A percentile compares a stretch with the other conserved stretches of the same genome.
These are phyloP conservation scores for Neonothopanus nambi DNA, from an alignment of 1,284 basidiomycete species.

Conservation along the genomic window DNA sequence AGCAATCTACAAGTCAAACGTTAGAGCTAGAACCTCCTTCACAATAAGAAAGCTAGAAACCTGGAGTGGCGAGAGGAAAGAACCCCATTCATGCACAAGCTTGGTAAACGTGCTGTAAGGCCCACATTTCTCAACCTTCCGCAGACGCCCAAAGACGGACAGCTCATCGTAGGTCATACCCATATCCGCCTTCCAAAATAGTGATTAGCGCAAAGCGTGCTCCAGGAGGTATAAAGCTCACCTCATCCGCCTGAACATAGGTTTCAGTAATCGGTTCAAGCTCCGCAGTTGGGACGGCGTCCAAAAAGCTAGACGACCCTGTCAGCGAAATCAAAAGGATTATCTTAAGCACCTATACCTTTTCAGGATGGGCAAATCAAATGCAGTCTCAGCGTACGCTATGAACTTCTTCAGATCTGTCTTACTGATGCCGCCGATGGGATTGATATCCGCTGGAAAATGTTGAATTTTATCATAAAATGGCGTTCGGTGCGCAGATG, in stretches of 20 bases:
- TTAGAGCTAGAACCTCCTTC: not conserved
- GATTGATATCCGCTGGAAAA: conserved; percentile 88
- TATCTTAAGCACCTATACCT: conserved; percentile 45
- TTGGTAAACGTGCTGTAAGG: conserved; percentile 97
- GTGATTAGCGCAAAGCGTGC: not conserved
- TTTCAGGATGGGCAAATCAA: conserved; percentile 83
- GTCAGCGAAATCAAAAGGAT: not conserved
- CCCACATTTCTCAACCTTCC: conserved; percentile 96
- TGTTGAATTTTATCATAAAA: not conserved
- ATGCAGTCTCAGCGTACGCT: conserved; percentile 75
- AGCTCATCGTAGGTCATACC: conserved; percentile 99
- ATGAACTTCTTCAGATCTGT: conserved; percentile 98
- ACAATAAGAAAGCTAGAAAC: conserved; percentile 38
- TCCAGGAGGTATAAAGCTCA: conserved; percentile 25
- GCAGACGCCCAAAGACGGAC: conserved; percentile 87
- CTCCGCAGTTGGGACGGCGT: conserved; percentile 93
- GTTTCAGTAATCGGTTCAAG: conserved; percentile 93
- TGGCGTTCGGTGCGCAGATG: conserved; percentile 9
- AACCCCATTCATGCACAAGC: conserved; percentile 91
- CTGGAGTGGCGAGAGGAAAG: conserved; percentile 75
- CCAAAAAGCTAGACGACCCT: conserved; percentile 70
- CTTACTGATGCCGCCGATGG: conserved; percentile 97
- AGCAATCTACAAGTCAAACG: conserved; percentile 67
- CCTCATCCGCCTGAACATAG: conserved; percentile 96
- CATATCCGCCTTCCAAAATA: conserved; percentile 77